Evolutionary conservation across 495 filamentous ascomycete genomes (phyloP).

Genomic region (Lasiosphaeria miniovina): DNA sequence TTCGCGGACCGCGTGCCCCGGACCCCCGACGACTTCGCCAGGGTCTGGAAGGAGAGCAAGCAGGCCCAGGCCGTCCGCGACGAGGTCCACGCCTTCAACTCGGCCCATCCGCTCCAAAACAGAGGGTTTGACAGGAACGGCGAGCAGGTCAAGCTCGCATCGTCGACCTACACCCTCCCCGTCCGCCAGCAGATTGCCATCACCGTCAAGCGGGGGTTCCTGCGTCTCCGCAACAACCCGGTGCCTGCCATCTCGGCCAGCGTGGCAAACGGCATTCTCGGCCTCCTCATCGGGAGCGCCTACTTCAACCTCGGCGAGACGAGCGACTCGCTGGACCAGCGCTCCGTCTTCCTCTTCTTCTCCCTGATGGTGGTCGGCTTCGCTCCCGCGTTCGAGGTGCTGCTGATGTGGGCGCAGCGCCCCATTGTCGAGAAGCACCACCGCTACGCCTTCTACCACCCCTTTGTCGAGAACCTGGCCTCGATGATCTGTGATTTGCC

Average conservation of each 20-base stretch:
- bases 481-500: conserved; percentile 55
- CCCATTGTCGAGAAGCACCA: conserved; percentile 62
- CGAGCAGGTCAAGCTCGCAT: neutral
- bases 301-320: conserved; percentile 58
- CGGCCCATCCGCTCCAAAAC: conserved; percentile 33
- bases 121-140: neutral
- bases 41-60: conserved; percentile 31
- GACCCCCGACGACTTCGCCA: conserved; percentile 60
- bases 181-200: conserved; percentile 53
- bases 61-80: conserved; percentile 51
- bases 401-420: conserved; percentile 38
- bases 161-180: conserved; percentile 50
- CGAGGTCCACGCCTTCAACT: conserved; percentile 60
- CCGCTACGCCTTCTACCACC: conserved; percentile 60
- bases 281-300: conserved; percentile 63
- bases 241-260: conserved; percentile 54
- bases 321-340: conserved; percentile 56
- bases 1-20: conserved; percentile 57
- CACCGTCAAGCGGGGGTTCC: conserved; percentile 58
- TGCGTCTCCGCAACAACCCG: conserved; percentile 53
- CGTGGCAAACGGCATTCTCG: conserved; percentile 59
- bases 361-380: conserved; percentile 54
- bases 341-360: conserved; percentile 66
- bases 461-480: conserved; percentile 54
- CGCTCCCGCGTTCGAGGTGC: conserved; percentile 55